Evolutionary conservation across 2,329 filamentous ascomycete genomes (phyloP).

Genomic region (Talaromyces sp.): DNA sequence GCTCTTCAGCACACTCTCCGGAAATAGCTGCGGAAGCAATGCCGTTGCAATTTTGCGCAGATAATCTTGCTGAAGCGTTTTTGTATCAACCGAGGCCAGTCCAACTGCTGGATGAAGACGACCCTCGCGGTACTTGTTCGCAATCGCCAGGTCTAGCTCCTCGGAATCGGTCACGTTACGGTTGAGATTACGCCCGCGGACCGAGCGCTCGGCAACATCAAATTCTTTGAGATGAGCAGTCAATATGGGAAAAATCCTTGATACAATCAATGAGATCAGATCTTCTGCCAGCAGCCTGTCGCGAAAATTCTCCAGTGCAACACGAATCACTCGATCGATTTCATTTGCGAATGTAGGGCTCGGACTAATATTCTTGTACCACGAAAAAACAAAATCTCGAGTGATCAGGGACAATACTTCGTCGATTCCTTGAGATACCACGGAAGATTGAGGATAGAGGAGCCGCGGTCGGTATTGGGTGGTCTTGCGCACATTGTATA

Average conservation of each 20-base stretch:
- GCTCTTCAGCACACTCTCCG: conserved; percentile 73
- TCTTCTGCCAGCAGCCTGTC: conserved; percentile 76
- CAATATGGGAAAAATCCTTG: conserved; percentile 81
- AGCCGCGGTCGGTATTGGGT: conserved; percentile 69
- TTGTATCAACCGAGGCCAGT: conserved; percentile 80
- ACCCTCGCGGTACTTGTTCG: conserved; percentile 88
- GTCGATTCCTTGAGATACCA: conserved; percentile 79
- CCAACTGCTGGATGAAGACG: conserved; percentile 85
- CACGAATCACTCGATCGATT: conserved; percentile 77
- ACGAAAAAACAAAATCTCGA: conserved; percentile 82
- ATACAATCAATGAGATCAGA: conserved; percentile 79
- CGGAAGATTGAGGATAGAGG: conserved; percentile 74
- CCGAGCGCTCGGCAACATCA: conserved; percentile 81
- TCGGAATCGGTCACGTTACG: conserved; percentile 93
- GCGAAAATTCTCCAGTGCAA: conserved; percentile 70
- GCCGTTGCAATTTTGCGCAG: conserved; percentile 73
- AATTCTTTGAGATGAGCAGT: conserved; percentile 89
- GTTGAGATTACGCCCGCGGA: conserved; percentile 85
- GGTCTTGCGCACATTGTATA: conserved; percentile 65
- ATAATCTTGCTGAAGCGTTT: conserved; percentile 84
- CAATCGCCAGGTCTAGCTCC: conserved; percentile 92
- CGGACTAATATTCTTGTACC: conserved; percentile 85
- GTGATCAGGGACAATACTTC: conserved; percentile 74
- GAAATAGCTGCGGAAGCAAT: conserved; percentile 74
- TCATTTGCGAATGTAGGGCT: conserved; percentile 81